Conservation (phyloP, 2,329 filamentous ascomycete genomes). For the Colletotrichum tropicicola region DNA sequence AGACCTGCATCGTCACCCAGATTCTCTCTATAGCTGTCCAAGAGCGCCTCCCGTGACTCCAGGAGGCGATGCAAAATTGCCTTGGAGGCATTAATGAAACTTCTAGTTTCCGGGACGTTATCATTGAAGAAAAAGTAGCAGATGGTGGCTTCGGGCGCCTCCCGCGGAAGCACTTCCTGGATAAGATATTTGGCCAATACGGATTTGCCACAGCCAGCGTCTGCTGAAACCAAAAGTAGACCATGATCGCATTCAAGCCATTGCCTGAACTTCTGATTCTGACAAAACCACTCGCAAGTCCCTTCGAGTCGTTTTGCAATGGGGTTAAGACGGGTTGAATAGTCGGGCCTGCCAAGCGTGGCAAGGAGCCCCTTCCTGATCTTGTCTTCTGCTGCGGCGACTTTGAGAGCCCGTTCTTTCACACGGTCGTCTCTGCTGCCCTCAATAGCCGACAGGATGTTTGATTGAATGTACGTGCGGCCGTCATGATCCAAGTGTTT, state of each 20-base stretch:
- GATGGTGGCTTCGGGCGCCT: not conserved
- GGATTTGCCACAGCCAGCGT: slow-evolving; percentile 2
- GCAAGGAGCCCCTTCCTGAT: not conserved
- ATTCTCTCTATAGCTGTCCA: not conserved
- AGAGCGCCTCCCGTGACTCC: not conserved
- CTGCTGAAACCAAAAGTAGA: not conserved
- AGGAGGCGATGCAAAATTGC: not conserved
- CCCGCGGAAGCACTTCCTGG: not conserved
- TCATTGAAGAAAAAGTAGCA: slow-evolving; percentile 1
- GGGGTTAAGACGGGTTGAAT: not conserved
- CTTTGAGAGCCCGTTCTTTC: too few relatives aligned
- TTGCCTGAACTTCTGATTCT: not conserved
- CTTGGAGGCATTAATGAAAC: not conserved
- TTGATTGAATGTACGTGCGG: too few relatives aligned
- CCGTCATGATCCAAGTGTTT: not conserved
- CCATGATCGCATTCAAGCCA: not conserved
- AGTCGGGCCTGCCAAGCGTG: not conserved
- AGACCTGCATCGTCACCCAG: accelerated
- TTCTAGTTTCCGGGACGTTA: not conserved
- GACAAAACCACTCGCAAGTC: not conserved
- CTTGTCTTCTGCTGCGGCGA: not conserved
- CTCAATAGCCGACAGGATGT: not conserved
- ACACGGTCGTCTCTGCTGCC: too few relatives aligned
- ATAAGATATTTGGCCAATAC: not conserved
- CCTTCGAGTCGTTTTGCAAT: not conserved